Evolutionary conservation across 805 yeast genomes (phyloP), one percentile per base, ranked within the genome.

Genomic region (Saturnispora dispora): DNA sequence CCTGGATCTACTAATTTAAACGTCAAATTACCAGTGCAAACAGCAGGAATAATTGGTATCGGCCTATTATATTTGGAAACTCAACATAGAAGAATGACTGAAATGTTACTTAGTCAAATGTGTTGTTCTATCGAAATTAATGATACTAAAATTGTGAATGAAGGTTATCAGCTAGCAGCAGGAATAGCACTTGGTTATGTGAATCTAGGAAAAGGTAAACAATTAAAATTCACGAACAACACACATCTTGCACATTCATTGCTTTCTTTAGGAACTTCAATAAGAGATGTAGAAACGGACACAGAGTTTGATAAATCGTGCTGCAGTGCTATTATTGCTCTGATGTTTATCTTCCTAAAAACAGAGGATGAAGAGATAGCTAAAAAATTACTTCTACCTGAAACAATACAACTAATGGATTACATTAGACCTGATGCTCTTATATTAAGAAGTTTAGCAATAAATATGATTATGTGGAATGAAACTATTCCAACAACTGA

Each of bases 11-110:
- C 84, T 44, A 95, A 89, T 63, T 73, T 93, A 59, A 88, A 91
- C 64, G 95, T 95, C 7, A 79, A 87, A 2, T 70, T 81, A 1
- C 75, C 81, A 10, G 95, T 91, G 7, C 98, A 93, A 64, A 81
- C 95, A 0, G 96, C 97, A 0, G 98, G 97, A 0, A 64, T 91
- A 28, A 71, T 93, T 46, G 96, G 98, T 0, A 79, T 93, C 51
- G 99, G 99, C 0, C 70, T 95, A 50, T 70, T 95, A 6, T 90
- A 88, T 60, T 69, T 81, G 48, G 85, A 78, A 48, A 78, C 88
- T 5, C 89, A 82, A 55, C 95, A 89, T 62, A 76, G 95, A 45
- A 74, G 95, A 57, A 86, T 91, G 89, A 83, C 90, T 52, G 93
- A 85, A 53, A 77, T 87, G 35, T 69, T 90, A 41, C 67, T 85